Percentiles rank a stretch among this genome's conserved stretches.
Conservation (phyloP, 2,329 filamentous ascomycete genomes). For the Colletotrichum musae region DNA sequence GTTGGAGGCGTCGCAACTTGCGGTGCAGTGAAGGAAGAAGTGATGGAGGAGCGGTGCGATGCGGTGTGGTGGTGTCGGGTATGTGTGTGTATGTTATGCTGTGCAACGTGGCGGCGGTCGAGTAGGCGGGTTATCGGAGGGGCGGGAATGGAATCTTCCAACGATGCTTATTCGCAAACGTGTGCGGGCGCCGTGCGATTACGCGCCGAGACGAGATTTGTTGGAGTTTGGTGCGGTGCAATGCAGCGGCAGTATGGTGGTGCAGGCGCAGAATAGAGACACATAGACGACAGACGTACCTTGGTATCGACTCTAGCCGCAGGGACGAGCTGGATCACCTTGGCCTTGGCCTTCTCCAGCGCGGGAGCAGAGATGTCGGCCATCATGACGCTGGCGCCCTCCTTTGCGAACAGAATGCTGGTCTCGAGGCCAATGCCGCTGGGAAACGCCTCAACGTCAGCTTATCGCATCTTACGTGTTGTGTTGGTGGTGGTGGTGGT, state of each 20-base stretch:
- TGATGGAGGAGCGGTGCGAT: background rate
- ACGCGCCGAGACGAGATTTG: too few species aligned
- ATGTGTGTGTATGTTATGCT: background rate
- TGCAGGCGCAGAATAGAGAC: background rate
- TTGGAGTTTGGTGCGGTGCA: background rate
- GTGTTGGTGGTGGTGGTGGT: background rate
- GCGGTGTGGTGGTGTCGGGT: too few species aligned
- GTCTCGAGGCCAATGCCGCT: slow-evolving; percentile 96
- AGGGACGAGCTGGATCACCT: slow-evolving; percentile 81
- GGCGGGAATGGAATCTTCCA: slow-evolving; percentile 22
- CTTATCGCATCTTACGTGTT: slow-evolving; percentile 17
- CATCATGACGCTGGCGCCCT: slow-evolving; percentile 89
- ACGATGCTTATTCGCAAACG: slow-evolving; percentile 28
- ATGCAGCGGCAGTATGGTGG: background rate
- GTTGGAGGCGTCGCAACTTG: too few species aligned
- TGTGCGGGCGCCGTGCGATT: too few species aligned
- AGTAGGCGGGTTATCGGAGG: slow-evolving; percentile 28
- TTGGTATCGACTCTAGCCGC: slow-evolving; percentile 73
- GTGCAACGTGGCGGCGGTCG: slow-evolving; percentile 44
- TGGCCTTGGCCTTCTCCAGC: slow-evolving; percentile 81
- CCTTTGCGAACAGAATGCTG: slow-evolving; percentile 87
- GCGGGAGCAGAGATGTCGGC: slow-evolving; percentile 86
- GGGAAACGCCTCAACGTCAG: slow-evolving; percentile 36
- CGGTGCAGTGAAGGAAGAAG: background rate
- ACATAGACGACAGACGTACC: slow-evolving; percentile 51